Conservation (phyloP, 257 asterid species). For the Jacaranda copaia region DNA sequence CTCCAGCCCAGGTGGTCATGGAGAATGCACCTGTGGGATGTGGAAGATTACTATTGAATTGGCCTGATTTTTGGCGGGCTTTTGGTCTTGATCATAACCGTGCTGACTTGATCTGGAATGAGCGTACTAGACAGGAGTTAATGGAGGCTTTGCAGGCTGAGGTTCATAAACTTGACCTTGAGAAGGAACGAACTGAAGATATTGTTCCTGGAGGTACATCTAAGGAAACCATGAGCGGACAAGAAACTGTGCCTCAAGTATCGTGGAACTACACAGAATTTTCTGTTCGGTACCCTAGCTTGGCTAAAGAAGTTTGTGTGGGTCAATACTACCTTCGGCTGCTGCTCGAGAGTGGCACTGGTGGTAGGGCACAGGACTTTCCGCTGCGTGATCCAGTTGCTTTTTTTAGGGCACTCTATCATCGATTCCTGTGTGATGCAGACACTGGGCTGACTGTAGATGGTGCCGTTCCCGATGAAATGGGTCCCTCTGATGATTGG, state of each 20-base stretch:
- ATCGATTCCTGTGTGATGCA: slow-evolving; percentile 94
- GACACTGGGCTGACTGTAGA: slow-evolving; percentile 97
- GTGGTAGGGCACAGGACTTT: slow-evolving; percentile 86
- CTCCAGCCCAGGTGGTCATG: slow-evolving; percentile 95
- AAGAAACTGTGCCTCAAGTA: slow-evolving; percentile 77
- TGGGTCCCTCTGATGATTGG: slow-evolving; percentile 99
- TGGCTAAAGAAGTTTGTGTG: slow-evolving; percentile 98
- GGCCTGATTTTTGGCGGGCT: slow-evolving; percentile 98
- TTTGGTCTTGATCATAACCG: slow-evolving; percentile 96
- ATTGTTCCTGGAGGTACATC: slow-evolving; percentile 85
- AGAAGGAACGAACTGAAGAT: slow-evolving; percentile 95
- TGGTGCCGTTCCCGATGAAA: slow-evolving; percentile 97
- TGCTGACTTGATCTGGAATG: slow-evolving; percentile 98
- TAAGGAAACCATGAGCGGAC: slow-evolving; percentile 59
- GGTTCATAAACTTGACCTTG: slow-evolving; percentile 94
- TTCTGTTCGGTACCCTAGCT: slow-evolving; percentile 89
- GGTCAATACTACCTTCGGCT: slow-evolving; percentile 97
- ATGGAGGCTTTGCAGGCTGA: slow-evolving; percentile 95
- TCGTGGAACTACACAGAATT: slow-evolving; percentile 98
- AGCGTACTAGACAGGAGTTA: slow-evolving; percentile 97
- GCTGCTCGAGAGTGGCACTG: slow-evolving; percentile 90
- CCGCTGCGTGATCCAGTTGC: slow-evolving; percentile 98
- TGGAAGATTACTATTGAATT: slow-evolving; percentile 92
- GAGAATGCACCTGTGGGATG: slow-evolving; percentile 94
- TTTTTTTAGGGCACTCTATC: slow-evolving; percentile 96